Evolutionary conservation across 2,329 filamentous ascomycete species (phyloP).

Genomic region (Clonostachys chloroleuca): DNA sequence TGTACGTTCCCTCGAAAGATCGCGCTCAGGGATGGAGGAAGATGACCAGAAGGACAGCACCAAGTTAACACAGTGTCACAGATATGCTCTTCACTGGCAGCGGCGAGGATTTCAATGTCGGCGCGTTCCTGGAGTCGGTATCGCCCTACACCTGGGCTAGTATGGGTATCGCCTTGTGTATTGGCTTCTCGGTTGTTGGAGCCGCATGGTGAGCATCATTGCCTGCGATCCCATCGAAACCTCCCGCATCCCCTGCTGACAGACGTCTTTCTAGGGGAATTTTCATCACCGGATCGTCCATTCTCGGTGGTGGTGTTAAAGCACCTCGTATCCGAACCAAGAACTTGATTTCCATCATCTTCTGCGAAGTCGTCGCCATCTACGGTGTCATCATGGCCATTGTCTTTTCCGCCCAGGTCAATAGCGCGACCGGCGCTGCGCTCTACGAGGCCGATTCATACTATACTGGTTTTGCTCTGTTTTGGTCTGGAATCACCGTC

Average conservation of each 20-base stretch:
- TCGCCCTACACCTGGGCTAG: slow-evolving; percentile 94
- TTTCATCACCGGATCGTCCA: slow-evolving; percentile 96
- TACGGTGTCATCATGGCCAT: slow-evolving; percentile 99
- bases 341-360: slow-evolving; percentile 99
- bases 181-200: slow-evolving; percentile 92
- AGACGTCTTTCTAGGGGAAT: slow-evolving; percentile 69
- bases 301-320: slow-evolving; percentile 93
- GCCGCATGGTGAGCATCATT: slow-evolving; percentile 78
- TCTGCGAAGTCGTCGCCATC: slow-evolving; percentile 99
- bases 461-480: slow-evolving; percentile 92
- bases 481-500: slow-evolving; percentile 93
- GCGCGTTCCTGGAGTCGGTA: slow-evolving; percentile 88
- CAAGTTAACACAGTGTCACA: slow-evolving; percentile 27
- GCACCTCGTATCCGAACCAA: slow-evolving; percentile 97
- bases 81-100: slow-evolving; percentile 98
- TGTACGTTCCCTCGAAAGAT: slow-evolving; percentile 51
- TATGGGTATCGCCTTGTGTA: slow-evolving; percentile 88
- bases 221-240: background rate
- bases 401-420: slow-evolving; percentile 89
- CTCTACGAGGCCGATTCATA: slow-evolving; percentile 75
- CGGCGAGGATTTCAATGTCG: slow-evolving; percentile 95
- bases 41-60: too few relatives aligned
- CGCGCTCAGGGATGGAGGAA: too few relatives aligned
- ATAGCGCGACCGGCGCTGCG: slow-evolving; percentile 56
- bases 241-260: background rate